phyloP scores from a whole-genome alignment of 371 early-diverging fungal species.

The Rhizomucor pusillus region DNA sequence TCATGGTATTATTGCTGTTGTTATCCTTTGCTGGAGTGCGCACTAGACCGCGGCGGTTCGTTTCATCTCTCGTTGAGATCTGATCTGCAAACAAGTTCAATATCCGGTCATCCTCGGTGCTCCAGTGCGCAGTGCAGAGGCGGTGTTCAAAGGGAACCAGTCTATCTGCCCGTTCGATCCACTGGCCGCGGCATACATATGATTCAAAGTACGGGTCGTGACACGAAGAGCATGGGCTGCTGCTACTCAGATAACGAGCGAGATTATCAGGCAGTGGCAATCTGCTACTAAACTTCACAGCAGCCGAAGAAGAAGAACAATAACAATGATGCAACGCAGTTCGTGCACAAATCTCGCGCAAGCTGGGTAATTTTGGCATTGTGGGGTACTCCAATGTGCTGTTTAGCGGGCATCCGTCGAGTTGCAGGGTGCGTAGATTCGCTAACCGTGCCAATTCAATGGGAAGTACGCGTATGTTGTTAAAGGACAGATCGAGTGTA shows the following conservation, averaged over 20 bases:
- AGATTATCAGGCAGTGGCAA: constrained; percentile 49
- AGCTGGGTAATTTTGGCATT: constrained; percentile 42
- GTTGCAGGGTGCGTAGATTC: constrained; percentile 54
- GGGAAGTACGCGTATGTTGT: constrained; percentile 66
- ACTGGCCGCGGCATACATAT: constrained; percentile 55
- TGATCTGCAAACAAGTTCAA: constrained; percentile 20
- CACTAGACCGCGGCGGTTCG: too few species aligned
- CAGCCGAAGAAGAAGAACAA: too few species aligned
- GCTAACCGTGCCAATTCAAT: constrained; percentile 70
- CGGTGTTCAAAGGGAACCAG: constrained; percentile 67
- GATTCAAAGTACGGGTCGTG: constrained; percentile 81
- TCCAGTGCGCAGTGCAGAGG: constrained; percentile 78
- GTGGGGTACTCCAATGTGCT: constrained; percentile 17
- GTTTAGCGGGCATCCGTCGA: constrained; percentile 53
- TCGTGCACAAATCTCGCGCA: constrained; percentile 76
- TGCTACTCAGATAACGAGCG: constrained; percentile 58
- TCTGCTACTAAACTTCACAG: neutral
- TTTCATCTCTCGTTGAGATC: too few species aligned
- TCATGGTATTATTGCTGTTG: too few species aligned
- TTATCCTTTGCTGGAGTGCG: too few species aligned
- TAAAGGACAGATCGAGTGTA: constrained; percentile 67
- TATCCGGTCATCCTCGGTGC: constrained; percentile 62
- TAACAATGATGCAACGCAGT: constrained; percentile 32
- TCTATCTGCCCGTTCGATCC: constrained; percentile 53
- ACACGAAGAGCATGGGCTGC: constrained; percentile 79